Evolutionary conservation across 2,329 filamentous ascomycete species (phyloP).

Genomic region (Septoria petroselini): DNA sequence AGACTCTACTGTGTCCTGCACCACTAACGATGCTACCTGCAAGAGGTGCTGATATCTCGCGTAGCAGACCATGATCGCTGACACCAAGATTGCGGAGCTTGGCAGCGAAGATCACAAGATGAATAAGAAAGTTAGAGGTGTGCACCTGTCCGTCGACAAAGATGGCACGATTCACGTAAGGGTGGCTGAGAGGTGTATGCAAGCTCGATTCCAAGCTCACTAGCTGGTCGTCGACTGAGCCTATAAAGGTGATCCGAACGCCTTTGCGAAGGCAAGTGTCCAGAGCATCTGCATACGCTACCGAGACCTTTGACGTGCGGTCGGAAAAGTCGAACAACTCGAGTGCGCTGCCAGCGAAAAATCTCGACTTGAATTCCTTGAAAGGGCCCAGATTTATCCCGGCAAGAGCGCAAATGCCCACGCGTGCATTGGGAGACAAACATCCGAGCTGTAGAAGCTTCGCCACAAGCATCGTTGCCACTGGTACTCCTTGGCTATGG

Average conservation of each 20-base stretch:
- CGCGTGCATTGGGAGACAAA: conserved; percentile 64
- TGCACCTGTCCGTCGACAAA: conserved; percentile 93
- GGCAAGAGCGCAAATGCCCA: conserved; percentile 85
- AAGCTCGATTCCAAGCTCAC: conserved; percentile 91
- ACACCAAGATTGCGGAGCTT: conserved; percentile 92
- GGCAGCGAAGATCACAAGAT: conserved; percentile 86
- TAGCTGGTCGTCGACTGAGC: conserved; percentile 94
- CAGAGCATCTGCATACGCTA: conserved; percentile 73
- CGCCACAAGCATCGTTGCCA: conserved; percentile 85
- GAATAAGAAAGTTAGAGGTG: conserved; percentile 87
- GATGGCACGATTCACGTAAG: conserved; percentile 91
- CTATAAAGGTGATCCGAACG: conserved; percentile 79
- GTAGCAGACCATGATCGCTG: conserved; percentile 86
- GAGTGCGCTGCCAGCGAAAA: conserved; percentile 85
- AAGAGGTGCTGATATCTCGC: conserved; percentile 81
- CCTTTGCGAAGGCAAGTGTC: conserved; percentile 73
- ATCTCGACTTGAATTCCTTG: conserved; percentile 81
- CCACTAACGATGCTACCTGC: conserved; percentile 89
- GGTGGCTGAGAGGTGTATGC: conserved; percentile 80
- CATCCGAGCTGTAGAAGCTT: conserved; percentile 90
- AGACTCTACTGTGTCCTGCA: conserved; percentile 89
- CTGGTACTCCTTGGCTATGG: conserved; percentile 93
- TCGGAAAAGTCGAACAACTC: conserved; percentile 94
- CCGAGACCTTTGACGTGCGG: conserved; percentile 74
- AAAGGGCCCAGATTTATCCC: conserved; percentile 94